These are phyloP conservation scores for Stephania japonica DNA, from an alignment of 164 flowering plant species.

Conservation along the genomic window DNA sequence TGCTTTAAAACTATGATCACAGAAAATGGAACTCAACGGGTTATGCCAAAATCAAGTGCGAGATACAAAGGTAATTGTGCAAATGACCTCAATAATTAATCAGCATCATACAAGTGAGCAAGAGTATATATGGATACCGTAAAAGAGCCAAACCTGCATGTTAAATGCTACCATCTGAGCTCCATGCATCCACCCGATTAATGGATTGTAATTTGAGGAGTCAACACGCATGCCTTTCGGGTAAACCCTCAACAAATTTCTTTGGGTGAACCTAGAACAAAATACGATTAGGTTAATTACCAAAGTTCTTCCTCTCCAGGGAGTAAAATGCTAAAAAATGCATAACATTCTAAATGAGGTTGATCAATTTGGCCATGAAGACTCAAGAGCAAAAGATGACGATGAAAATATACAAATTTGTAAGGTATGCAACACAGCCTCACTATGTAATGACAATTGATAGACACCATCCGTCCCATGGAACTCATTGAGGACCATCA, in stretches of 20 bases:
- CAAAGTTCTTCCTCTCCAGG: too few relatives aligned
- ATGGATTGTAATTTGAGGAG: constrained; percentile 43
- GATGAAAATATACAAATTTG: not conserved
- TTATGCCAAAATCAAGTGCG: too few relatives aligned
- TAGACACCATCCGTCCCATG: too few relatives aligned
- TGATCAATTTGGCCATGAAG: not conserved
- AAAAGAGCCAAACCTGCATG: constrained; percentile 35
- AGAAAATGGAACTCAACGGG: too few relatives aligned
- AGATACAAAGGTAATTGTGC: too few relatives aligned
- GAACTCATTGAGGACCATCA: not conserved
- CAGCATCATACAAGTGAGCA: too few relatives aligned
- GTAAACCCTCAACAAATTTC: constrained; percentile 35
- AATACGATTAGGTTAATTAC: not conserved
- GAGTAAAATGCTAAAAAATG: not conserved
- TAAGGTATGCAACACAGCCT: not conserved
- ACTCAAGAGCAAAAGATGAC: not conserved
- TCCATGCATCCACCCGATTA: constrained; percentile 46
- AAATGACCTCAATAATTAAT: too few relatives aligned
- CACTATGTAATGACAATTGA: too few relatives aligned
- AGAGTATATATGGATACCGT: not conserved
- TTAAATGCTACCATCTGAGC: constrained; percentile 50
- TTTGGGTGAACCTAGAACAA: constrained; percentile 33
- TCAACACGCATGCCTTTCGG: constrained; percentile 36
- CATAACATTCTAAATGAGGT: not conserved
- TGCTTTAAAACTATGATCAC: too few relatives aligned